Conservation (phyloP, 2,329 filamentous ascomycete genomes). For the Dactylellina drechsleri region DNA sequence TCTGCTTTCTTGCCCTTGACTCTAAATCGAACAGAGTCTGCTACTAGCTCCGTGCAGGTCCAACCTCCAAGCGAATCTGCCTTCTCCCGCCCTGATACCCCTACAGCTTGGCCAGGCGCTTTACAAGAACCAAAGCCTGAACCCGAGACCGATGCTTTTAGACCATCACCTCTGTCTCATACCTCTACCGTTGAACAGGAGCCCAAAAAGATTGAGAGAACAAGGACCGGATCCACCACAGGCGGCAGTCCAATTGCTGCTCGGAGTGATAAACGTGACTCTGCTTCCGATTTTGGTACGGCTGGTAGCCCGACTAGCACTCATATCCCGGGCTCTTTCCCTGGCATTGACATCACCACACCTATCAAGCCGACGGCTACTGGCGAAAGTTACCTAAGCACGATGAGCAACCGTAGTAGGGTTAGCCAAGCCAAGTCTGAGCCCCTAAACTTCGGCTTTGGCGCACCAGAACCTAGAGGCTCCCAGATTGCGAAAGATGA, state of each 20-base stretch:
- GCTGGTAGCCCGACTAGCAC: slow-evolving; percentile 59
- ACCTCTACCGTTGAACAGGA: slow-evolving; percentile 59
- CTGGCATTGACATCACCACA: slow-evolving; percentile 60
- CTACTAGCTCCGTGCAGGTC: slow-evolving; percentile 80
- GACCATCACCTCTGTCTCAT: slow-evolving; percentile 55
- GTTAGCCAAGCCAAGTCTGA: slow-evolving; percentile 61
- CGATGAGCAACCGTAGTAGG: slow-evolving; percentile 64
- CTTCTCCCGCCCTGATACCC: slow-evolving; percentile 61
- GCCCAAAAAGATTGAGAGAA: slow-evolving; percentile 55
- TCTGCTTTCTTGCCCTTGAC: slow-evolving; percentile 79
- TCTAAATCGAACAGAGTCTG: slow-evolving; percentile 72
- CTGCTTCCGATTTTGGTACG: slow-evolving; percentile 60
- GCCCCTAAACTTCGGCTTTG: slow-evolving; percentile 61
- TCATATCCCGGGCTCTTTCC: slow-evolving; percentile 65
- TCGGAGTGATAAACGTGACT: slow-evolving; percentile 60
- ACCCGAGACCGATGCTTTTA: slow-evolving; percentile 57
- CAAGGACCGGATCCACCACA: slow-evolving; percentile 57
- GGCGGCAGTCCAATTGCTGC: slow-evolving; percentile 55
- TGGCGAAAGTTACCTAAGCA: slow-evolving; percentile 62
- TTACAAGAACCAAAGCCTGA: slow-evolving; percentile 56
- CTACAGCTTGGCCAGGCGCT: slow-evolving; percentile 60
- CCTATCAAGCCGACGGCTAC: slow-evolving; percentile 66
- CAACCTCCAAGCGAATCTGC: slow-evolving; percentile 74
- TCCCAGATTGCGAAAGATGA: slow-evolving; percentile 73
- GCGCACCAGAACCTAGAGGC: slow-evolving; percentile 59